Percentiles rank a stretch among this genome's conserved stretches.
phyloP scores from a whole-genome alignment of 2,329 filamentous ascomycete species.

The Arthrobotrys sphaeroides region DNA sequence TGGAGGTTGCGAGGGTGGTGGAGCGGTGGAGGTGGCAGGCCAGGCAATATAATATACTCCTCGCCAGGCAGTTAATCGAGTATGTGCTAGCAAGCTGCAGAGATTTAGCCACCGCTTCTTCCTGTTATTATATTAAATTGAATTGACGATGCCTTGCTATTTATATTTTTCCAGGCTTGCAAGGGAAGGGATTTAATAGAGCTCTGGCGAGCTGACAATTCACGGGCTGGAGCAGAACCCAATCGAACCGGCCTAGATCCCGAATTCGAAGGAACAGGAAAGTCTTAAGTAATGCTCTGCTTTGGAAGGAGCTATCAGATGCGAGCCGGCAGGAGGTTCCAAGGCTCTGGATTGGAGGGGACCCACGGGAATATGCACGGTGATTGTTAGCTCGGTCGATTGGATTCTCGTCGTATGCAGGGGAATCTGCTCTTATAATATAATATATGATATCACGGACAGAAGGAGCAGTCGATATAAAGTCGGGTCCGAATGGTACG shows the following conservation, averaged over 20 bases:
- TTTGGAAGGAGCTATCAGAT: slow-evolving; percentile 19
- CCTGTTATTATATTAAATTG: background rate
- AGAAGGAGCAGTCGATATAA: no score
- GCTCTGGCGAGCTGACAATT: background rate
- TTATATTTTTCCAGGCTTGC: no score
- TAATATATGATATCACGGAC: no score
- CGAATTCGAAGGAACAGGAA: slow-evolving; percentile 17
- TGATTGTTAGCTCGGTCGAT: no score
- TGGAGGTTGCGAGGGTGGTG: no score
- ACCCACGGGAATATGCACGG: no score
- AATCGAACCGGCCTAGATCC: slow-evolving; percentile 1
- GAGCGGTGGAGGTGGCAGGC: slow-evolving; percentile 12
- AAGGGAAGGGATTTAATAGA: background rate
- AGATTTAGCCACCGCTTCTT: slow-evolving; percentile 15
- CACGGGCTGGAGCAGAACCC: no score
- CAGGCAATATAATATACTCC: no score
- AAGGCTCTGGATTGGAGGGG: slow-evolving; percentile 14
- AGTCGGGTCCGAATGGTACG: no score
- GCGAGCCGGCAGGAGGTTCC: slow-evolving; percentile 22
- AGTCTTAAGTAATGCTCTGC: slow-evolving; percentile 12
- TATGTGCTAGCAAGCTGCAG: background rate
- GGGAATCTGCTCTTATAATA: no score
- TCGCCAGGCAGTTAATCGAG: slow-evolving; percentile 17
- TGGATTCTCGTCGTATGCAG: no score
- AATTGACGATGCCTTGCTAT: background rate